Base-by-base conservation (phyloP, 140 eudicot species). In the Cichorium intybus region DNA sequence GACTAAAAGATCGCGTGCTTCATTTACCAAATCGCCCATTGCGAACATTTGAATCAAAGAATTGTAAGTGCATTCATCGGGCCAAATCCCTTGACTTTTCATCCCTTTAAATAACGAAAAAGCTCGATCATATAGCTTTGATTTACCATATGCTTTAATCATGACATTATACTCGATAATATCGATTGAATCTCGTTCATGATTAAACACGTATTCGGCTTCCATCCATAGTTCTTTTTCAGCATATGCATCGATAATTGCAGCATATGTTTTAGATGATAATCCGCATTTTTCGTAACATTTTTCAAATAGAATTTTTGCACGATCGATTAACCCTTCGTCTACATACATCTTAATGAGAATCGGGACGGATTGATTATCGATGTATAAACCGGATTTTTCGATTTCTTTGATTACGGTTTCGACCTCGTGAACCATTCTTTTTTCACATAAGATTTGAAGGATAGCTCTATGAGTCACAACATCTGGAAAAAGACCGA, bases 171-270 rank as follows among this genome's bases (percentile, higher is more conserved):
- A 90, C 67, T 84, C 97, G 67, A 79, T 66, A 53, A 87, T 69
- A 71, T 87, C 95, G 56, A 80, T 89, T 59, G 48, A 71, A 48
- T 77, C 82, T 62, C 87, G 60, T 67, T 86, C 79, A 17, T 71
- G 57, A 61, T 27, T 55, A 37, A 87, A 90, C 26, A 87, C 81
- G 24, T 77, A 74, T 78, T 90, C 97, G 0, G 97, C 97, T 75
- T 90, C 97, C 55, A 81, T 80, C 94, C 96, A 90, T 47, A 87
- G 87, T n/a, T 95, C 97, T 59, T 80, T 77, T 4, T 90, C 94
- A 20, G 95, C 96, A 79, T 82, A 90, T 2, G 74, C 82, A 75
- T 90, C 95, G 1, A 87, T 78, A 60, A 90, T 75, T 12, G 90
- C 90, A 48, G 95, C 90, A 69, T 77, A 82, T 6, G 76, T 78